These are phyloP conservation scores for Colletotrichum sp. DNA, from an alignment of 2,329 filamentous ascomycete species.

Conservation along the genomic window DNA sequence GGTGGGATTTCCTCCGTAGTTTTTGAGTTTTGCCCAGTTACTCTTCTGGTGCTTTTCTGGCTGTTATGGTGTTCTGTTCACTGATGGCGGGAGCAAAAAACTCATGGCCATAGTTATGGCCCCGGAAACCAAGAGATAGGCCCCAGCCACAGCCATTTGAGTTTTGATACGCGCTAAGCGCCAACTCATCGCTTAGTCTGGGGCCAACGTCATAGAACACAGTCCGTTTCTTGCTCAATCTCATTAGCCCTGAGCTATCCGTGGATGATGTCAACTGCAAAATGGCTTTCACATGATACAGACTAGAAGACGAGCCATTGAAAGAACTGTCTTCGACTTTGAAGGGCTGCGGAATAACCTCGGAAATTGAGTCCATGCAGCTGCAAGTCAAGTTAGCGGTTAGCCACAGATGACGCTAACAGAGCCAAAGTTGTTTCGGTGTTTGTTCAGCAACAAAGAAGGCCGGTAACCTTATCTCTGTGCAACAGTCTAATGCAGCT, in stretches of 20 bases:
- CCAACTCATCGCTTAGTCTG: background rate
- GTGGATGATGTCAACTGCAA: background rate
- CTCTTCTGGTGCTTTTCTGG: background rate
- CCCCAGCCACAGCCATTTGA: background rate
- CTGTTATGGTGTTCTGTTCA: background rate
- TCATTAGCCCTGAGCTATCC: background rate
- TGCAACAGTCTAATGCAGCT: background rate
- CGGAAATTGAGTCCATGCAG: background rate
- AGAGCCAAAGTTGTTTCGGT: background rate
- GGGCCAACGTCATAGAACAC: background rate
- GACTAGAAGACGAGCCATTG: background rate
- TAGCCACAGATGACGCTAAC: background rate
- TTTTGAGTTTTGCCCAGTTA: background rate
- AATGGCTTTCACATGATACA: background rate
- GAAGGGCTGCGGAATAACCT: background rate
- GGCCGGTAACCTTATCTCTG: background rate
- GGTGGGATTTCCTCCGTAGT: background rate
- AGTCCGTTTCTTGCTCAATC: background rate
- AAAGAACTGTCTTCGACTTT: background rate
- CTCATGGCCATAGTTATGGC: background rate
- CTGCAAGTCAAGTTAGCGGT: background rate
- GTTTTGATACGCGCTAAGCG: background rate
- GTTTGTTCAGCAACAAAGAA: background rate
- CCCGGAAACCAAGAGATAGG: background rate
- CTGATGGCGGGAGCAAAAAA: background rate